Evolutionary conservation across 1,284 basidiomycete genomes (phyloP).

Genomic region (Kwoniella shivajii): DNA sequence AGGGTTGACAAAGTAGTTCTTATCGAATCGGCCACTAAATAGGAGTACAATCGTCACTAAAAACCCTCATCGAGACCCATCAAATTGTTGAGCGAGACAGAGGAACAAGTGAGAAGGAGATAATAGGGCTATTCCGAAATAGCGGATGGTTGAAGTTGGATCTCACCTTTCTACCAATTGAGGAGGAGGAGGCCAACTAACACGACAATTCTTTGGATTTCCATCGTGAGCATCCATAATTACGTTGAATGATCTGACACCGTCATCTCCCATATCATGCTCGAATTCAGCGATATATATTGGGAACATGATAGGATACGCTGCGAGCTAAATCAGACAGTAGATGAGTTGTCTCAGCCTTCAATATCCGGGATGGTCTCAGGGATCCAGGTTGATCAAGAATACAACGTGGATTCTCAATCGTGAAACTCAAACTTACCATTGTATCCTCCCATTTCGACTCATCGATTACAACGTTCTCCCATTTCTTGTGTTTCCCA

Average conservation of each 20-base stretch:
- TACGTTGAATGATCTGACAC: conserved; percentile 32
- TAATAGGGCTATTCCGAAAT: too few relatives aligned
- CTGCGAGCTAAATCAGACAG: conserved; percentile 36
- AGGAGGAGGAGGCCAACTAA: conserved; percentile 37
- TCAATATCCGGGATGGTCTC: too few relatives aligned
- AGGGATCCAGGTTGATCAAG: conserved; percentile 37
- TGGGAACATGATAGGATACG: conserved; percentile 53
- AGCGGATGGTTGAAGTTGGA: too few relatives aligned
- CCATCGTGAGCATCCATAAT: conserved; percentile 50
- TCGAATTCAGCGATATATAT: conserved; percentile 52
- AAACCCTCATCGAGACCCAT: too few relatives aligned
- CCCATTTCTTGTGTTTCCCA: conserved; percentile 23
- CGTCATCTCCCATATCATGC: conserved; percentile 25
- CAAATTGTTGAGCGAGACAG: not conserved
- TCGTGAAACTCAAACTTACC: conserved; percentile 24
- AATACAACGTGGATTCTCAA: not conserved
- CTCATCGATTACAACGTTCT: conserved; percentile 31
- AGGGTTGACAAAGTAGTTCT: conserved; percentile 43
- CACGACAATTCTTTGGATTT: conserved; percentile 37
- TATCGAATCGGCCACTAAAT: conserved; percentile 26
- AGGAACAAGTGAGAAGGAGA: not conserved
- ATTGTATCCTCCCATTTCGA: conserved; percentile 39
- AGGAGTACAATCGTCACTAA: not conserved
- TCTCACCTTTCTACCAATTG: conserved; percentile 31
- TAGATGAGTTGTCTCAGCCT: not conserved